Evolutionary conservation across 1,284 basidiomycete genomes (phyloP).

Genomic region (Cutaneotrichosporon curvatum): DNA sequence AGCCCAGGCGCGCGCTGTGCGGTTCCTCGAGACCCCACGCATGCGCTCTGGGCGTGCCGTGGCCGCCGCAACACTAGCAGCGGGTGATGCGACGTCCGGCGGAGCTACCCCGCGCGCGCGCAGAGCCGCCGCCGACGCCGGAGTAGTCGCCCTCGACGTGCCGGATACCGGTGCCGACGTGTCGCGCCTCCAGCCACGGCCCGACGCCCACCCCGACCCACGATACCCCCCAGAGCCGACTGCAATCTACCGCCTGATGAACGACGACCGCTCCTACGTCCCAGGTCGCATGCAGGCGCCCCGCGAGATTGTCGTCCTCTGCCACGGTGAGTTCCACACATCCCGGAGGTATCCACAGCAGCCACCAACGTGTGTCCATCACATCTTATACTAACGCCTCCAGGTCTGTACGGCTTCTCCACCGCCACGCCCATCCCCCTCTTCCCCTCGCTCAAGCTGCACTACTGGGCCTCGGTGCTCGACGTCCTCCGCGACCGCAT

Average conservation of each 20-base stretch:
- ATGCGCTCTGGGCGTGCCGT: background rate
- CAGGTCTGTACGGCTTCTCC: slow-evolving; percentile 89
- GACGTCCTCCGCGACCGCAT: slow-evolving; percentile 73
- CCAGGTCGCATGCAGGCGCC: slow-evolving; percentile 61
- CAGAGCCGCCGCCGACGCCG: background rate
- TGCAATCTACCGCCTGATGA: slow-evolving; percentile 64
- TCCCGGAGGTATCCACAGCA: no score
- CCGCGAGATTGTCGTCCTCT: slow-evolving; percentile 83
- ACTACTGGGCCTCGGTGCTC: slow-evolving; percentile 92
- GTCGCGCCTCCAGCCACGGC: slow-evolving; percentile 3
- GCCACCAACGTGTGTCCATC: background rate
- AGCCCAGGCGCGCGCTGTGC: slow-evolving; percentile 15
- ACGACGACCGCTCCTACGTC: slow-evolving; percentile 63
- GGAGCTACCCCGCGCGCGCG: background rate
- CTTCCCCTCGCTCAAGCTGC: slow-evolving; percentile 60
- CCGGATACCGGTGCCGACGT: slow-evolving; percentile 1
- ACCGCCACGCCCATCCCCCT: slow-evolving; percentile 67
- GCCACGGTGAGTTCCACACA: slow-evolving; percentile 69
- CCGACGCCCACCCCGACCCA: slow-evolving; percentile 22
- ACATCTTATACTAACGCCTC: background rate
- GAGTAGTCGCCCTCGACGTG: slow-evolving; percentile 1
- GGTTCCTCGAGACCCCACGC: slow-evolving; percentile 12
- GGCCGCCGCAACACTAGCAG: background rate
- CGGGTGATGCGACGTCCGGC: slow-evolving; percentile 1
- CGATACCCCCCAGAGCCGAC: slow-evolving; percentile 26